Percentiles rank a stretch among this genome's conserved stretches.
Evolutionary conservation across 352 stramenopile species (phyloP).

Genomic region (Phytophthora pini): DNA sequence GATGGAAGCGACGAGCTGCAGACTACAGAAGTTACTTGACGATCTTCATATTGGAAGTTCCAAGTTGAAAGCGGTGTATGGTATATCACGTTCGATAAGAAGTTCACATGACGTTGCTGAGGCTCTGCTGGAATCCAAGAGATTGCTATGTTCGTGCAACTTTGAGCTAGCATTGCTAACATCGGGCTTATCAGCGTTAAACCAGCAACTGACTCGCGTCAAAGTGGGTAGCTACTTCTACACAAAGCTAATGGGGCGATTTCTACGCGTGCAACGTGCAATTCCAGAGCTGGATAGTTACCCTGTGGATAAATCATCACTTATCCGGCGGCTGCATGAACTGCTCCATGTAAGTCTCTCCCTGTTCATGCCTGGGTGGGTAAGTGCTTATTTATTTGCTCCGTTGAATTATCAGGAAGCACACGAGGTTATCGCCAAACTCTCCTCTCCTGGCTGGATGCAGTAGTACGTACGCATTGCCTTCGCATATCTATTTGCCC

Average conservation of each 20-base stretch:
- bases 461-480: conserved; percentile 26
- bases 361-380: not conserved
- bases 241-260: conserved; percentile 13
- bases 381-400: not conserved
- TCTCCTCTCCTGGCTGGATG: conserved; percentile 49
- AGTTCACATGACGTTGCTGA: conserved; percentile 8
- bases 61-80: conserved; percentile 19
- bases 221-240: conserved; percentile 32
- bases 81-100: conserved; percentile 11
- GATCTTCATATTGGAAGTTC: conserved; percentile 7
- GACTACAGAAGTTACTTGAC: conserved; percentile 30
- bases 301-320: conserved; percentile 30
- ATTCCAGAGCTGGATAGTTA: conserved; percentile 61
- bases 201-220: conserved; percentile 16
- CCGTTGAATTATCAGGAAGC: conserved; percentile 29
- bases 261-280: conserved; percentile 41
- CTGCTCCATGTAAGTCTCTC: conserved; percentile 26
- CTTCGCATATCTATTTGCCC: too few species aligned
- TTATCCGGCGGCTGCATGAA: conserved; percentile 28
- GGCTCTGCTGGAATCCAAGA: conserved; percentile 38
- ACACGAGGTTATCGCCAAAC: conserved; percentile 32
- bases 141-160: conserved; percentile 41
- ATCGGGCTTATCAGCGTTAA: conserved; percentile 41
- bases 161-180: conserved; percentile 60
- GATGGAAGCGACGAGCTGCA: conserved; percentile 17